Base-by-base conservation (phyloP, 495 filamentous ascomycete genomes). In the Aspergillus taichungensis region DNA sequence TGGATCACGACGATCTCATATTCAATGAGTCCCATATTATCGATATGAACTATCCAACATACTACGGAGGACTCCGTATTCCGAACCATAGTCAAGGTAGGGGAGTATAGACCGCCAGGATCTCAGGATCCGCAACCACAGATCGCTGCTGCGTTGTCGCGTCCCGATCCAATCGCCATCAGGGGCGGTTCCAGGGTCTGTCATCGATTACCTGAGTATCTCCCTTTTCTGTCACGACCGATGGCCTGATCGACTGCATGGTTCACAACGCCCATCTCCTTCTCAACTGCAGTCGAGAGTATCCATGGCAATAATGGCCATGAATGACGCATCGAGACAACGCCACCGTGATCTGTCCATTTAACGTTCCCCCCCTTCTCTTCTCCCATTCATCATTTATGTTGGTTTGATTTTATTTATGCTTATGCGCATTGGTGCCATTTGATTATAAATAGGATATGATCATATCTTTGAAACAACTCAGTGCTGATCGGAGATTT, bases 71-170 rank as follows among this genome's bases (percentile, higher is more conserved):
- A 1, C 18, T 24, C 18, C 18, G 18, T 24, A 24, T 4, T 34
- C 32, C 9, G 5, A 5, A 12, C 32, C 9, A 34, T 12, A 12
- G 32, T 34, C 9, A 12, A 34, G 32, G 32, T 3, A 10, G 5
- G 32, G 12, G 9, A 34, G 32, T 34, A 34, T 10, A 10, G 32
- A 34, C 32, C 31, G 46, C 49, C 40, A 36, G 46, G 49, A 56
- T 56, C 53, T 50, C 29, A 42, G 43, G 53, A 50, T 56, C 53
- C 53, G 53, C 53, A 51, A 27, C 35, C 11, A 55, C 46, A 52
- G 53, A 52, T 56, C 49, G 18, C 46, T 49, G 54, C 50, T 57
- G 48, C 43, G 54, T 54, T 57, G 54, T 57, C 51, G 45, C 42
- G 29, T 42, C 42, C 42, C 51, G 47, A 51, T 44, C 54, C 54